Conservation (phyloP, 805 yeast genomes). For the Metschnikowia santaceciliae region DNA sequence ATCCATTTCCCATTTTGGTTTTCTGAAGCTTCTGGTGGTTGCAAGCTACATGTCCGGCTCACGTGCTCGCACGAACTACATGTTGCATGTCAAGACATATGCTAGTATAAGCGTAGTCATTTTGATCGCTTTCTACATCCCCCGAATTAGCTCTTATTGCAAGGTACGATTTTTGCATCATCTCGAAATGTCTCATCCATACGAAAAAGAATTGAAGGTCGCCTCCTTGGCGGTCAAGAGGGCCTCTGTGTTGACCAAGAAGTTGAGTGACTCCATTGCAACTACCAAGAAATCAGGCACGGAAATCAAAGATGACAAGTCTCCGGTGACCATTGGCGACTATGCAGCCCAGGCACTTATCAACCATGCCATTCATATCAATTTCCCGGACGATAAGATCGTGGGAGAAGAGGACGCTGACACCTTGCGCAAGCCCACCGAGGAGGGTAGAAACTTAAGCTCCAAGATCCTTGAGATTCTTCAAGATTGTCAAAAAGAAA, state of each 20-base stretch:
- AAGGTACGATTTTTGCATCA: neutral
- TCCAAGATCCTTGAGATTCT: slow-evolving; percentile 59
- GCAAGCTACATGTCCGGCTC: slow-evolving; percentile 4
- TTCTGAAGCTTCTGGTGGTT: neutral
- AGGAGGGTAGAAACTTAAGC: slow-evolving; percentile 46
- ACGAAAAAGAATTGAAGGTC: slow-evolving; percentile 63
- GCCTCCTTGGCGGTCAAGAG: slow-evolving; percentile 89
- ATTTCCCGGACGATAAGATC: slow-evolving; percentile 80
- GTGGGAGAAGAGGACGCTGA: slow-evolving; percentile 94
- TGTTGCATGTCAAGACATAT: slow-evolving; percentile 1
- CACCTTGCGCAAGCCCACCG: slow-evolving; percentile 43
- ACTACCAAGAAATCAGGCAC: slow-evolving; percentile 47
- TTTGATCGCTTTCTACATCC: slow-evolving; percentile 4
- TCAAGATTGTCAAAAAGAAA: slow-evolving; percentile 46
- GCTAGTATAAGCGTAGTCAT: slow-evolving; percentile 2
- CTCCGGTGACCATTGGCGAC: slow-evolving; percentile 97
- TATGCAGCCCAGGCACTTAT: slow-evolving; percentile 94
- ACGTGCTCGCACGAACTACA: slow-evolving; percentile 17
- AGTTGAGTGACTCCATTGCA: slow-evolving; percentile 54
- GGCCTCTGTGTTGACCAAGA: slow-evolving; percentile 73
- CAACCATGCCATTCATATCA: slow-evolving; percentile 72
- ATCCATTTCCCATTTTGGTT: neutral
- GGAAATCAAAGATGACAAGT: slow-evolving; percentile 77
- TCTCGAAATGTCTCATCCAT: slow-evolving; percentile 28
- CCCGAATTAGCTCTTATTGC: slow-evolving; percentile 3